Evolutionary conservation across 2,329 filamentous ascomycete genomes (phyloP), one percentile per base, ranked within the genome.

Genomic region (Colletotrichum neosansevieriae): DNA sequence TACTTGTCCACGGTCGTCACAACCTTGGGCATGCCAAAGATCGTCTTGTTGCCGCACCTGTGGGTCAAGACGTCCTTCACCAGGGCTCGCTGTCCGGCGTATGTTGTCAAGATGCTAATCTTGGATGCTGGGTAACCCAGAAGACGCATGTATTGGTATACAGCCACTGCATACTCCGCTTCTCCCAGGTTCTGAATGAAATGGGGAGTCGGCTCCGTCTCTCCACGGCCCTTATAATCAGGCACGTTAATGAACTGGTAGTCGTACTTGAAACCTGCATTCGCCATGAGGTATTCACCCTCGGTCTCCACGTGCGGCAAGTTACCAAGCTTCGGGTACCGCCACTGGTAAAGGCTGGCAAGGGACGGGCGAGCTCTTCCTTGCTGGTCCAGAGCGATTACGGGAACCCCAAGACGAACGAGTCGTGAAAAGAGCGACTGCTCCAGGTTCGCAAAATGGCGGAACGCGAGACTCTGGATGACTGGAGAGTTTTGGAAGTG

Each of bases 1-100:
- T 98, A 99, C 79, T 97, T 98, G 82, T 99, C 96, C 71, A 99
- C 95, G 5, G 97, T 99, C 3, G 93, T 94, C 32, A 99, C 93
- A 60, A 92, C 91, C 79, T 91, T 92, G 17, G 96, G 96, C 79
- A 97, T 82, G 9, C 95, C 94, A 80, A 99, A 99, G 19, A 98
- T 83, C 2, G 90, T 83, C 74, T 94, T 97, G 74, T 88, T 91
- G 42, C 90, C 91, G 79, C 96, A 99, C 67, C 96, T 88, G 76
- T 97, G 93, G 13, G 82, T 83, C 58, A 99, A 81, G 3, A 99
- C 94, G 78, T 99, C 95, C 74, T 88, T 91, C 69, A 99, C 93
- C 74, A 99, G 83, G 36, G 94, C 94, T 67, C 91, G 87, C 78
- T 99, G 96, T 3, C 96, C 96, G 15, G 96, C 94, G 77, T 99